Percentiles rank a stretch among this genome's conserved stretches.
Evolutionary conservation across 148 eudicot species (phyloP).

Genomic region (Rhododendron williamsianum): DNA sequence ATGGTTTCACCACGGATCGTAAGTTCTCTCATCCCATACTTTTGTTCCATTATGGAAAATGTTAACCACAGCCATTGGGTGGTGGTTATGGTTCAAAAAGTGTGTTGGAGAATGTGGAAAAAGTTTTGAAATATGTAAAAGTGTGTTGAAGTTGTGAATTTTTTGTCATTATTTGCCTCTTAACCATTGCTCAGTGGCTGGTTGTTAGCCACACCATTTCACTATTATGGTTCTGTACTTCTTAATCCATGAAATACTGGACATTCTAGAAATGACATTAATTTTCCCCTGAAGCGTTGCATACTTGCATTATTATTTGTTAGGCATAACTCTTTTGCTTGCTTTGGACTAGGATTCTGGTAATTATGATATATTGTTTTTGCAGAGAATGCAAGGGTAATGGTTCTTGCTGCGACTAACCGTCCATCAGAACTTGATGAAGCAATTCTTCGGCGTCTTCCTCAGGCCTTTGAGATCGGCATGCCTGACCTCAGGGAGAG

Average conservation of each 20-base stretch:
- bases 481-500: slow-evolving; percentile 66
- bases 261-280: background rate
- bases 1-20: slow-evolving; percentile 93
- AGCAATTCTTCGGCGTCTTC: slow-evolving; percentile 90
- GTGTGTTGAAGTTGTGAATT: background rate
- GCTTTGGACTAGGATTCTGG: background rate
- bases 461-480: slow-evolving; percentile 97
- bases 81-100: background rate
- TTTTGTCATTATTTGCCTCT: background rate
- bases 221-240: background rate
- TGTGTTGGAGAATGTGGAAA: background rate
- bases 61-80: background rate
- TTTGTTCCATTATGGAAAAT: background rate
- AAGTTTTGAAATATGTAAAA: background rate
- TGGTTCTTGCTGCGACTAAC: slow-evolving; percentile 98
- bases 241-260: background rate
- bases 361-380: background rate
- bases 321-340: background rate
- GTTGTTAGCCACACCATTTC: background rate
- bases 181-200: background rate
- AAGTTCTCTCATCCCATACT: slow-evolving; percentile 20
- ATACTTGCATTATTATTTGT: background rate
- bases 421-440: slow-evolving; percentile 98
- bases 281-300: background rate
- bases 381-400: slow-evolving; percentile 86